Percentiles rank a stretch among this genome's conserved stretches.
phyloP scores from a whole-genome alignment of 2,329 filamentous ascomycete species.

The Monilinia fructicola region DNA sequence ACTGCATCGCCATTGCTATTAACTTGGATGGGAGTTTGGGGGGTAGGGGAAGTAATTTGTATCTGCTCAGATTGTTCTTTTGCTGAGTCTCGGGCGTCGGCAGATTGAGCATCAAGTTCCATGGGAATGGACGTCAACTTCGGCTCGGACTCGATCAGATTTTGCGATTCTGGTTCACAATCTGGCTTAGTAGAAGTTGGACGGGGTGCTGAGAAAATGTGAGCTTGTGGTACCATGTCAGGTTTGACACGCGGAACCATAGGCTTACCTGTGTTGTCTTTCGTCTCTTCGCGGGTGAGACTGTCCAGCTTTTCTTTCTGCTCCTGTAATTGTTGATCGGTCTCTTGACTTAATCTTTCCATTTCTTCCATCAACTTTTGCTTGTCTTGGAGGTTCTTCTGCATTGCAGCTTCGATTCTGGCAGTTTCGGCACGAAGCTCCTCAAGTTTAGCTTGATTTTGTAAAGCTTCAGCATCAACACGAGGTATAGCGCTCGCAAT shows the following conservation, averaged over 20 bases:
- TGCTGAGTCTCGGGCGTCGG: not conserved
- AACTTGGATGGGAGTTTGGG: not conserved
- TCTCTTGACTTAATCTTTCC: conserved; percentile 39
- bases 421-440: conserved; percentile 39
- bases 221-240: conserved; percentile 15
- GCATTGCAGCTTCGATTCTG: conserved; percentile 38
- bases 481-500: conserved; percentile 39
- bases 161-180: not conserved
- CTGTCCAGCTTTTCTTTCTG: conserved; percentile 41
- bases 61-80: not conserved
- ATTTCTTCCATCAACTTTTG: conserved; percentile 40
- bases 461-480: conserved; percentile 40
- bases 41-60: not conserved
- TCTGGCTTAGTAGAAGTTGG: conserved; percentile 8
- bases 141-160: not conserved
- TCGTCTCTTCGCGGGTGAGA: conserved; percentile 34
- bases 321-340: conserved; percentile 40
- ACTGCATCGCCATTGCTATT: not conserved
- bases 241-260: not conserved
- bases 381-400: conserved; percentile 40
- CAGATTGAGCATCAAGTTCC: conserved; percentile 12
- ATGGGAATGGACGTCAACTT: conserved; percentile 14
- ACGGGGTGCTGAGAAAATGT: conserved; percentile 5
- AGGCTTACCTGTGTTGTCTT: conserved; percentile 36
- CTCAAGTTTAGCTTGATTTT: conserved; percentile 36